A percentile compares a stretch with the other conserved stretches of the same genome.
phyloP scores from a whole-genome alignment of 176 grass and related monocot genomes.

The Oryza rufipogon region DNA sequence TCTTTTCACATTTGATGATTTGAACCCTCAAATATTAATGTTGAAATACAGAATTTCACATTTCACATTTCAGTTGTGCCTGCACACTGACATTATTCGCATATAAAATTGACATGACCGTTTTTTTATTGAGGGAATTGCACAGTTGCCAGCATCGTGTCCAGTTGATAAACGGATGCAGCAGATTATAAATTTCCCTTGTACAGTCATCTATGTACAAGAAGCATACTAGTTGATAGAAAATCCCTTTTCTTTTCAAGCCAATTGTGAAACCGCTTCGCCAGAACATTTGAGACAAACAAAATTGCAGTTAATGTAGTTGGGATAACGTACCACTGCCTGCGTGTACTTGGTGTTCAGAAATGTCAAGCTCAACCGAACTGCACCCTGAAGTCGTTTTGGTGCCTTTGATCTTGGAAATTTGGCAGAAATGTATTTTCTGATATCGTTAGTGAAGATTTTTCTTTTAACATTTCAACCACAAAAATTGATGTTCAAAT shows the following conservation, averaged over 20 bases:
- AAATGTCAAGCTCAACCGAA: too few relatives aligned
- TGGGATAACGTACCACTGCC: too few relatives aligned
- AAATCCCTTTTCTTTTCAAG: neutral
- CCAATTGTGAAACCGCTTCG: neutral
- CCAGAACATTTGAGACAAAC: neutral
- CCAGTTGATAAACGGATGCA: neutral
- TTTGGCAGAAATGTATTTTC: too few relatives aligned
- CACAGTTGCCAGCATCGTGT: too few relatives aligned
- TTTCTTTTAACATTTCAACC: neutral
- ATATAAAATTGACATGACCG: neutral
- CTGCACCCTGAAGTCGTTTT: too few relatives aligned
- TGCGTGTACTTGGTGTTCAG: too few relatives aligned
- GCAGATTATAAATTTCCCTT: neutral
- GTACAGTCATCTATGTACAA: neutral
- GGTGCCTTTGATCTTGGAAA: too few relatives aligned
- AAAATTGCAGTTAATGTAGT: neutral
- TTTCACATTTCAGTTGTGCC: neutral
- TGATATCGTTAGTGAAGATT: too few relatives aligned
- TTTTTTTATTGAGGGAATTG: too few relatives aligned
- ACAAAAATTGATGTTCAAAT: neutral
- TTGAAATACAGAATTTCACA: neutral
- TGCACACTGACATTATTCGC: neutral
- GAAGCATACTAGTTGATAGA: neutral
- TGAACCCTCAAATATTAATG: neutral
- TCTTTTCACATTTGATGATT: neutral